Evolutionary conservation across 2,329 filamentous ascomycete species (phyloP), one percentile per base, ranked within the genome.

Genomic region (Alternaria sp.): DNA sequence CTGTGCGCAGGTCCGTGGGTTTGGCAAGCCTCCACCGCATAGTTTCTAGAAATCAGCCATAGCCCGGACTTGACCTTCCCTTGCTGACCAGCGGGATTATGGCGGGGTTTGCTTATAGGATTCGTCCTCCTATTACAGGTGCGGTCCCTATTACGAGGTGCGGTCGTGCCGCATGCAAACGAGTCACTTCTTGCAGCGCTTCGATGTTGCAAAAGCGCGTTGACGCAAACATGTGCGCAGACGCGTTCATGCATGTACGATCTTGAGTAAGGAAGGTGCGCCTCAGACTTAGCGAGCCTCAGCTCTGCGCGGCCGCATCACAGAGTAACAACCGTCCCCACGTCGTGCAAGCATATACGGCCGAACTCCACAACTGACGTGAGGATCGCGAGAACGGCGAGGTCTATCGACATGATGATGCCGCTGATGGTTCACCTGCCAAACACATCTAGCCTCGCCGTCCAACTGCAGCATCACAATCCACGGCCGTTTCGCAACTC

Each of bases 21-120:
- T 57, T 51, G 26, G 63, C 66, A 67, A 61, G 61, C 63, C 61
- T 61, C 66, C 53, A 64, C 57, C 65, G 60, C 53, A 62, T 43
- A 61, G 67, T 70, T 70, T 65, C 62, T 56, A 72, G 70, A 73
- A 72, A 69, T 56, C 66, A 68, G 59, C 71, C 68, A 64, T 68
- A 63, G 21, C 23, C 32, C 52, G 21, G 23, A 43, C 15, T 68
- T 68, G 65, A 66, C 67, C 66, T 71, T 71, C 70, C 73, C 73
- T 74, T 73, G 73, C 67, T 67, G 65, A 70, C 70, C 65, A 59
- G 46, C 28, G 28, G 61, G 66, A 67, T 70, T 70, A 69, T 72
- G 77, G 75, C 73, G 75, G 75, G 76, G 73, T 74, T 73, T 64
- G 69, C 65, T 69, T 57, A 68, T 62, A 53, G 61, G 64, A 54